Percentiles rank a stretch among this genome's conserved stretches.
phyloP scores from a whole-genome alignment of 2,329 filamentous ascomycete genomes.

The Fusarium cyanostomum region DNA sequence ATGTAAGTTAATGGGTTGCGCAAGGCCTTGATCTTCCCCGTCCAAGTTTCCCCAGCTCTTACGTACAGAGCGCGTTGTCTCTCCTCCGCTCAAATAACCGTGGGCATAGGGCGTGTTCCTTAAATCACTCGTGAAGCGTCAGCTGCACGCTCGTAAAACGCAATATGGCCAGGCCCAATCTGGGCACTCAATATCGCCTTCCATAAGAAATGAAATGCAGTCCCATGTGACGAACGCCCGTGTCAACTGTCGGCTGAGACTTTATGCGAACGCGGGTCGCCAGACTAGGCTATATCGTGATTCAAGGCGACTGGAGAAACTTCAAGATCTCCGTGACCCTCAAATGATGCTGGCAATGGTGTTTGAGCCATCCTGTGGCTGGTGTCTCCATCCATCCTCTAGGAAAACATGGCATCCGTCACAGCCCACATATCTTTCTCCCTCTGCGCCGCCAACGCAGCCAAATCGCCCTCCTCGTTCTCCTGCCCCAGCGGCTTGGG shows the following conservation, averaged over 20 bases:
- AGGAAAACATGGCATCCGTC: conserved; percentile 54
- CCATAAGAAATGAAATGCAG: background rate
- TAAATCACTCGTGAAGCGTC: background rate
- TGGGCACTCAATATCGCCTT: background rate
- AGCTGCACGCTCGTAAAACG: no score
- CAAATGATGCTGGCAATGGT: background rate
- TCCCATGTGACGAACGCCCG: background rate
- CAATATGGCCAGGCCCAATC: no score
- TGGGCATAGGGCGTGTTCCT: no score
- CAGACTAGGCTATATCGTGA: no score
- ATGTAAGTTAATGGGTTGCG: background rate
- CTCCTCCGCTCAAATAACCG: no score
- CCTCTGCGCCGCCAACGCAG: conserved; percentile 33
- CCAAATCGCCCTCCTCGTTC: conserved; percentile 31
- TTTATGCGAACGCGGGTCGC: no score
- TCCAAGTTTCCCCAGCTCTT: background rate
- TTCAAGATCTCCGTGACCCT: background rate
- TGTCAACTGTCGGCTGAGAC: background rate
- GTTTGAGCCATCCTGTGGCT: background rate
- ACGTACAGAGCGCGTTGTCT: background rate
- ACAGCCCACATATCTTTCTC: conserved; percentile 54
- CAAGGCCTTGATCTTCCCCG: background rate
- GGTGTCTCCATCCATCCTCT: background rate
- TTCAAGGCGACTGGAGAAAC: no score
- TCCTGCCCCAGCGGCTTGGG: conserved; percentile 26